A percentile compares a stretch with the other conserved stretches of the same genome.
These are phyloP conservation scores for Cystobasidium onofrii DNA, from an alignment of 768 basidiomycete genomes.

Conservation along the genomic window DNA sequence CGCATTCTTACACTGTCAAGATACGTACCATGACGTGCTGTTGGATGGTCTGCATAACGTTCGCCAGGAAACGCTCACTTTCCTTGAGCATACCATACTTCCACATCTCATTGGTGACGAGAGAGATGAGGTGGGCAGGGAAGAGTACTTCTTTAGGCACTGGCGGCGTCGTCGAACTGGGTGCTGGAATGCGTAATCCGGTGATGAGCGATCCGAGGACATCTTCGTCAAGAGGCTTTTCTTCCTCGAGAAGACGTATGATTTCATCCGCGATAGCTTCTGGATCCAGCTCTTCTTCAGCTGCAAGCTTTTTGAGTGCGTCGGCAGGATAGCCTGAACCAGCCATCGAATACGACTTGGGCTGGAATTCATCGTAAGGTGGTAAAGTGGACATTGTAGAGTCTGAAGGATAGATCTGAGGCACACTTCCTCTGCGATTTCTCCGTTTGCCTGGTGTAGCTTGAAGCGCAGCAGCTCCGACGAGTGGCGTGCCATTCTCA, in stretches of 20 bases:
- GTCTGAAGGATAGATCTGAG: conserved; percentile 41
- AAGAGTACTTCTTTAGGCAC: conserved; percentile 94
- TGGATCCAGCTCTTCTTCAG: conserved; percentile 55
- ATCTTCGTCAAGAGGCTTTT: conserved; percentile 83
- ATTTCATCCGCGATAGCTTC: conserved; percentile 94
- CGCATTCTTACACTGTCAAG: too few relatives aligned
- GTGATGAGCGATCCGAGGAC: conserved; percentile 81
- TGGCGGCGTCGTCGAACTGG: conserved; percentile 82
- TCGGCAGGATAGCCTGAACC: conserved; percentile 20
- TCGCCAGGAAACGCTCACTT: conserved; percentile 94
- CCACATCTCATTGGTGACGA: conserved; percentile 99
- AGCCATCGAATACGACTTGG: conserved; percentile 21
- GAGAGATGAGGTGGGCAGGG: conserved; percentile 93
- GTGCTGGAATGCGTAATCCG: conserved; percentile 83
- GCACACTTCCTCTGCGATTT: conserved; percentile 35
- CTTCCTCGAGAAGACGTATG: conserved; percentile 82
- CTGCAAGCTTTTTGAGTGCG: conserved; percentile 43
- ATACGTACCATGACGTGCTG: conserved; percentile 92
- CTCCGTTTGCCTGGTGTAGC: conserved; percentile 33
- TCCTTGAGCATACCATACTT: conserved; percentile 94
- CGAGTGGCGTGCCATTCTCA: conserved; percentile 52
- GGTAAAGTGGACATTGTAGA: conserved; percentile 20
- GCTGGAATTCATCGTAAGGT: conserved; percentile 28
- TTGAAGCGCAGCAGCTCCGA: conserved; percentile 52
- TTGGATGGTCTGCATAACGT: conserved; percentile 97